phyloP scores from a whole-genome alignment of 2,329 filamentous ascomycete genomes.

The Verticillium longisporum region DNA sequence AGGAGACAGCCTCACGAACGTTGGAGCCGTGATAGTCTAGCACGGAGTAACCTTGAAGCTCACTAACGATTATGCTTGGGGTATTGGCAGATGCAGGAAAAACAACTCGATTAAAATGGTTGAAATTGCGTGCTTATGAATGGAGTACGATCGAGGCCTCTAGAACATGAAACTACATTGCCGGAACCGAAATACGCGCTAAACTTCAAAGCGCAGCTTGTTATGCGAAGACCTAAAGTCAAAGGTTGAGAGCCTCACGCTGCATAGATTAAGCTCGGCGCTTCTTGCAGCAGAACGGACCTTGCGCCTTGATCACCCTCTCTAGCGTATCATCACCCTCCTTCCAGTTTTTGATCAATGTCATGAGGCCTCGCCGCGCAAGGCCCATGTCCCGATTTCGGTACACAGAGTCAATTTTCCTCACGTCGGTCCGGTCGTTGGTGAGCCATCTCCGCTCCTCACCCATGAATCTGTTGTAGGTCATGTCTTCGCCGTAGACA shows the following conservation, averaged over 20 bases:
- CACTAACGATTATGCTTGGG: no score
- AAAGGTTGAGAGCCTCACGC: background rate
- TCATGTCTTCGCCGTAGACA: constrained; percentile 21
- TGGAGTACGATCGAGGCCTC: no score
- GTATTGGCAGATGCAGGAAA: no score
- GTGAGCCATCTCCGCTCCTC: constrained; percentile 32
- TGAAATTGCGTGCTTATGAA: no score
- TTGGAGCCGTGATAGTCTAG: no score
- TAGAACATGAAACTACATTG: no score
- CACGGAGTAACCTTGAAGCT: no score
- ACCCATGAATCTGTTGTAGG: constrained; percentile 22
- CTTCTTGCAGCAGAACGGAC: constrained; percentile 16
- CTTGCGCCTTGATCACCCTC: constrained; percentile 24
- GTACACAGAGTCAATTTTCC: constrained; percentile 36
- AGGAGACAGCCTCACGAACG: no score
- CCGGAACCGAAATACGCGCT: no score
- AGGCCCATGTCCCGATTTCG: constrained; percentile 31
- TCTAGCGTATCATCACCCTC: constrained; percentile 30
- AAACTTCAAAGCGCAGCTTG: background rate
- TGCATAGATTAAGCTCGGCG: background rate
- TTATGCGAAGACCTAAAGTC: background rate
- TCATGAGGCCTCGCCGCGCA: constrained; percentile 25
- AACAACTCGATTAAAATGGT: no score
- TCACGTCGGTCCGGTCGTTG: constrained; percentile 29
- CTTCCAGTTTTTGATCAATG: constrained; percentile 31